Conservation (phyloP, 176 grass and related monocot species). For the Carex scoparia region DNA sequence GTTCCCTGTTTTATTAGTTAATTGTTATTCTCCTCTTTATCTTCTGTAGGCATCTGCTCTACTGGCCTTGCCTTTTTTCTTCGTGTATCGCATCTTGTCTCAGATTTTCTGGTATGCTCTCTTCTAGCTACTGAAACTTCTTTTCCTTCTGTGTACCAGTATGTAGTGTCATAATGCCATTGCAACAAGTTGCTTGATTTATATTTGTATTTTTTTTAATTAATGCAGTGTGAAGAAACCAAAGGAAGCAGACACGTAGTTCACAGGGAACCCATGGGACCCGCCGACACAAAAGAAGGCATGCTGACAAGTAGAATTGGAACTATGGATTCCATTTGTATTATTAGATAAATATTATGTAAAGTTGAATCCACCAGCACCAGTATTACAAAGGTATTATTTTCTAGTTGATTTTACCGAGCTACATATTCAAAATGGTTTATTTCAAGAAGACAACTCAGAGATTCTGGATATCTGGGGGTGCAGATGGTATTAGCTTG, state of each 20-base stretch:
- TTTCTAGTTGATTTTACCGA: not conserved
- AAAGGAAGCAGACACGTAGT: constrained; percentile 39
- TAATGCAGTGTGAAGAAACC: constrained; percentile 48
- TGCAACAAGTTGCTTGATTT: constrained; percentile 17
- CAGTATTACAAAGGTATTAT: constrained; percentile 3
- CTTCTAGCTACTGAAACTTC: constrained; percentile 22
- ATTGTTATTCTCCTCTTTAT: not conserved
- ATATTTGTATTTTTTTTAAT: not conserved
- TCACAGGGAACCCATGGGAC: constrained; percentile 37
- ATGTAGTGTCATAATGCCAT: not conserved
- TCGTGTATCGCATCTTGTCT: constrained; percentile 47
- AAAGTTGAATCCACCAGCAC: constrained; percentile 5
- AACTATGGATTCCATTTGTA: not conserved
- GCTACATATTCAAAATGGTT: not conserved
- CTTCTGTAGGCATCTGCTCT: constrained; percentile 63
- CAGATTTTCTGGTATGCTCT: constrained; percentile 52
- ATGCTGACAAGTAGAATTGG: constrained; percentile 52
- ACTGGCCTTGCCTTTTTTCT: constrained; percentile 53
- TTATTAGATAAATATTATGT: constrained; percentile 25
- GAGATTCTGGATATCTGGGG: not conserved
- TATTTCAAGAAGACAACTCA: not conserved
- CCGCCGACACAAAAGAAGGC: constrained; percentile 56
- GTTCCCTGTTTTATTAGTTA: constrained; percentile 11
- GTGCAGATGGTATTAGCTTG: not conserved
- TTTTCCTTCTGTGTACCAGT: constrained; percentile 4